Percentiles rank a stretch among this genome's conserved stretches.
phyloP scores from a whole-genome alignment of 805 yeast genomes.

The Spathaspora sp. region DNA sequence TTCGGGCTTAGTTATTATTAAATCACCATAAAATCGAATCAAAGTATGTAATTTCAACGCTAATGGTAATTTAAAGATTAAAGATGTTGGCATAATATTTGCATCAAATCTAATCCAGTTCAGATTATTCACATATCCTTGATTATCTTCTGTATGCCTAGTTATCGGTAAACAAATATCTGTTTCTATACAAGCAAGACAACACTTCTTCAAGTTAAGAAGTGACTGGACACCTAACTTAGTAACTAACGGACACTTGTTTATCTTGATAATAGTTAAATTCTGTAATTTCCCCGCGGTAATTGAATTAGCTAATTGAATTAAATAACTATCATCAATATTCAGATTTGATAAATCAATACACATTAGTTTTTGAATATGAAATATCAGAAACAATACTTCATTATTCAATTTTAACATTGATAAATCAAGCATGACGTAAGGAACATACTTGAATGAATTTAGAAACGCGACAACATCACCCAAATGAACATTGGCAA shows the following conservation, averaged over 20 bases:
- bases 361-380: conserved; percentile 23
- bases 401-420: conserved; percentile 12
- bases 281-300: conserved; percentile 7
- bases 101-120: conserved; percentile 18
- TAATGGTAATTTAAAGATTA: conserved; percentile 18
- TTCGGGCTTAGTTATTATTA: background rate
- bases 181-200: conserved; percentile 6
- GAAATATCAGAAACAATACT: conserved; percentile 22
- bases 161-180: background rate
- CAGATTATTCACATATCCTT: conserved; percentile 16
- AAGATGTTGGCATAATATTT: conserved; percentile 7
- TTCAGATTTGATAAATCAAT: conserved; percentile 25
- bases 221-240: conserved; percentile 10
- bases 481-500: conserved; percentile 22
- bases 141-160: background rate
- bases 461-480: conserved; percentile 18
- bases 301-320: conserved; percentile 17
- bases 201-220: conserved; percentile 1
- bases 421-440: conserved; percentile 27
- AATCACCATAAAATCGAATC: conserved; percentile 2
- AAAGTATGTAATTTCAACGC: conserved; percentile 18
- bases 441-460: conserved; percentile 13
- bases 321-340: conserved; percentile 30
- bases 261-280: conserved; percentile 20
- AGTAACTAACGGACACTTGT: conserved; percentile 17